Base-by-base conservation (phyloP, 1,139 yeast genomes). In the Nadsonia commutata region DNA sequence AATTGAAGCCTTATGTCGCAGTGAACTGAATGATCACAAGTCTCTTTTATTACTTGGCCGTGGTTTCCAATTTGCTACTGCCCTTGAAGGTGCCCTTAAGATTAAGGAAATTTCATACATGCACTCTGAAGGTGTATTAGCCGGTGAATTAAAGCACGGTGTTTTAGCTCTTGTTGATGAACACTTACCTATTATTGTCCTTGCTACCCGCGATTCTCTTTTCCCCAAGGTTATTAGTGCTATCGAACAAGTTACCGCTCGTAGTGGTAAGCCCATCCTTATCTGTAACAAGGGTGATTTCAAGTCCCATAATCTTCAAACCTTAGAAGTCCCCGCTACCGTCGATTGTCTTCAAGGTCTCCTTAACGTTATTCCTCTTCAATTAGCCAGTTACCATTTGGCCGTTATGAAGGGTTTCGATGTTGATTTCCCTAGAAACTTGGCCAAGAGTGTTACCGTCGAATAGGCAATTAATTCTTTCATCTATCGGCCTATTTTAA, bases 91-190 rank as follows among this genome's bases (percentile, higher is more conserved):
- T 58, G 98, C 99, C 7, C 74, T 93, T 57, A 93, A 93, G 68
- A 90, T 93, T 62, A 93, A 93, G 68, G 99, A 93, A 67, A 93
- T 93, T 51, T 88, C 97, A 4, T 93, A 93, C 65, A 93, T 90
- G 88, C 99, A 93, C 64, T 85, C 97, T 21, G 99, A 93, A 69
- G 99, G 98, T 70, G 95, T 93, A 43, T 77, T 90, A 53, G 98
- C 99, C 21, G 99, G 98, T 62, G 99, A 93, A 66, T 77, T 93
- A 65, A 93, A 93, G 67, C 99, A 93, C 61, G 99, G 99, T 66
- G 95, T 86, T 36, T 75, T 93, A 58, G 99, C 99, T 2, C 74
- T 93, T 52, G 96, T 93, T 50, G 99, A 93, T 64, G 94, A 84
- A 57, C 71, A 81, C 53, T 72, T 93, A 59, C 98, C 98, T 50